A percentile compares a stretch with the other conserved stretches of the same genome.
Conservation (phyloP, 2,329 filamentous ascomycete species). For the Pseudofabraea citricarpa region DNA sequence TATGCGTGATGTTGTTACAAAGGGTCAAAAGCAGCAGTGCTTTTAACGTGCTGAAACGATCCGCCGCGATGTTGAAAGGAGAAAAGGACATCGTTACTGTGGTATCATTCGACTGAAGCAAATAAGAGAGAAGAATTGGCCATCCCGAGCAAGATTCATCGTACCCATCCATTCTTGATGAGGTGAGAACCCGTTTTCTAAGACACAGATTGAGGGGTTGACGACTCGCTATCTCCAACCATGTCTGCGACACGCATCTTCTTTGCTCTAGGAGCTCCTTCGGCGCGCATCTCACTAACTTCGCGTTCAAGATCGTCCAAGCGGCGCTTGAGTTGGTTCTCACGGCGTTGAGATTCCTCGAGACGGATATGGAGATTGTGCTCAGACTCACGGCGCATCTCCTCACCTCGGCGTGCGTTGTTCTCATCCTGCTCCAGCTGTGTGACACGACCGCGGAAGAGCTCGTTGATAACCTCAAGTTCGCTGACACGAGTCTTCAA, state of each 20-base stretch:
- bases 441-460: slow-evolving; percentile 69
- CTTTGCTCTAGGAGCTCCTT: slow-evolving; percentile 45
- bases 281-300: slow-evolving; percentile 33
- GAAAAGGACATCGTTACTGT: slow-evolving; percentile 17
- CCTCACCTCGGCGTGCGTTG: slow-evolving; percentile 56
- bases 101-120: slow-evolving; percentile 19
- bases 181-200: slow-evolving; percentile 9
- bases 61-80: not conserved
- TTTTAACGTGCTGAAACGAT: not conserved
- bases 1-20: slow-evolving; percentile 2
- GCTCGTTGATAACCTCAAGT: slow-evolving; percentile 87
- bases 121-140: slow-evolving; percentile 12
- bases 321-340: slow-evolving; percentile 76
- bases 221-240: slow-evolving; percentile 29
- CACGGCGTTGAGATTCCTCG: slow-evolving; percentile 72
- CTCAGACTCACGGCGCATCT: slow-evolving; percentile 51
- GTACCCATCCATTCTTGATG: slow-evolving; percentile 3
- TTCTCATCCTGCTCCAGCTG: slow-evolving; percentile 74
- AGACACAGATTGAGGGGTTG: slow-evolving; percentile 24
- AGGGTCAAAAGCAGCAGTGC: not conserved
- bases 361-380: slow-evolving; percentile 55
- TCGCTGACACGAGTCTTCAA: slow-evolving; percentile 95
- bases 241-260: slow-evolving; percentile 50
- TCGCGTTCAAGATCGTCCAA: slow-evolving; percentile 71
- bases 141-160: slow-evolving; percentile 5